Evolutionary conservation across 106 monocot species (phyloP), one percentile per base, ranked within the genome.

Genomic region (Gastrodia elata): DNA sequence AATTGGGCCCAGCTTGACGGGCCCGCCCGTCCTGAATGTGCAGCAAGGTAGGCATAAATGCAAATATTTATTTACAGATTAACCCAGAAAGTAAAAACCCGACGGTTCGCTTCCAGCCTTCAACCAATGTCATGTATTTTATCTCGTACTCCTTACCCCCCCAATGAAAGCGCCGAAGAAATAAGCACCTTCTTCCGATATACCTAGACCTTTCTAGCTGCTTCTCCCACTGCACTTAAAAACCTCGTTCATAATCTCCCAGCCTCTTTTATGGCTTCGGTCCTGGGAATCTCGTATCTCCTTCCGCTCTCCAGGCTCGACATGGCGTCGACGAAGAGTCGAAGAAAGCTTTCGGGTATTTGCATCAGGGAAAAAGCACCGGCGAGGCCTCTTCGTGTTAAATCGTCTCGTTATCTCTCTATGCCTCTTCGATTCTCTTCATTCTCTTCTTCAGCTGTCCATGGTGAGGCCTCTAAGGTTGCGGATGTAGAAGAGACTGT

Each of bases 221-320:
- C 67, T 8, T 67, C 30, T 52, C 3, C n/a, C 52, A 52, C 37
- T 20, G 5, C 1, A 18, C 37, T 38, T 37, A 7, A n/a, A 37
- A 35, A 67, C 24, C 69, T 26, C 39, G 22, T 20, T 22, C 40
- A 25, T 18, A 0, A 25, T 40, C 39, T 24, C 39, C 26, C 40
- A 25, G 26, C 38, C 38, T 69, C 27, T 39, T 40, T 26, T 26
- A 69, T 69, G 69, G 69, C 69, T 25, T 69, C 68, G 38, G 10
- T 38, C 6, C 20, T 68, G 68, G 38, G 38, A 68, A 38, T 11
- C 38, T 36, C 68, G 8, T 38, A 7, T 41, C 69, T 69, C 4
- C 25, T 69, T 69, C 40, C 69, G 10, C 20, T 40, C 40, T 69
- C 40, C 25, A 6, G 69, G 40, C 10, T 69, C 38, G 39, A 35